A percentile compares a stretch with the other conserved stretches of the same genome.
Conservation (phyloP, 2,329 filamentous ascomycete genomes). For the Neospermospora avenae region DNA sequence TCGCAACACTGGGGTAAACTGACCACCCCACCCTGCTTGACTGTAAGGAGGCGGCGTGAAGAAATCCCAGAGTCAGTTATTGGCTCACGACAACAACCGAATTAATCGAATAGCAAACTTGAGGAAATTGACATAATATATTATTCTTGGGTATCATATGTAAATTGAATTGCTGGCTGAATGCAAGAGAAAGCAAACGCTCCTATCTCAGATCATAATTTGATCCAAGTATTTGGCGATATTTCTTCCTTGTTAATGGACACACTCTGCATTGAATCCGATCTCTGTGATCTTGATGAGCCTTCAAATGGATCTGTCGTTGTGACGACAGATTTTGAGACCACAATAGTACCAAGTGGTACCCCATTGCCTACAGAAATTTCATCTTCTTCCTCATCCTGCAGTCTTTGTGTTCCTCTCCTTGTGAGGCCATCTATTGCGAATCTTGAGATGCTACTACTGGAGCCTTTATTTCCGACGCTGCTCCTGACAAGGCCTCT, state of each 20-base stretch:
- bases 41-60: background rate
- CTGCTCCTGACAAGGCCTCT: conserved; percentile 24
- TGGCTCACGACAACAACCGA: background rate
- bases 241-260: background rate
- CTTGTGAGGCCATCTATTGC: background rate
- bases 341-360: background rate
- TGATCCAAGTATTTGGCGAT: background rate
- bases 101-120: background rate
- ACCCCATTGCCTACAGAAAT: background rate
- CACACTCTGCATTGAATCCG: background rate
- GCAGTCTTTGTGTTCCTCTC: background rate
- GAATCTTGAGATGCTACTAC: background rate
- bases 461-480: background rate
- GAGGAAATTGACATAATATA: background rate
- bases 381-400: background rate
- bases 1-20: background rate
- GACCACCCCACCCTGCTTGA: background rate
- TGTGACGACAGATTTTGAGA: background rate
- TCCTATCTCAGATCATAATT: background rate
- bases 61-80: background rate
- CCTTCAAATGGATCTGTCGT: background rate
- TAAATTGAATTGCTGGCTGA: background rate
- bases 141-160: conserved; percentile 2
- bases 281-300: background rate
- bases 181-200: background rate